Evolutionary conservation across 2,329 filamentous ascomycete species (phyloP).

Genomic region (Colletotrichum sp.): DNA sequence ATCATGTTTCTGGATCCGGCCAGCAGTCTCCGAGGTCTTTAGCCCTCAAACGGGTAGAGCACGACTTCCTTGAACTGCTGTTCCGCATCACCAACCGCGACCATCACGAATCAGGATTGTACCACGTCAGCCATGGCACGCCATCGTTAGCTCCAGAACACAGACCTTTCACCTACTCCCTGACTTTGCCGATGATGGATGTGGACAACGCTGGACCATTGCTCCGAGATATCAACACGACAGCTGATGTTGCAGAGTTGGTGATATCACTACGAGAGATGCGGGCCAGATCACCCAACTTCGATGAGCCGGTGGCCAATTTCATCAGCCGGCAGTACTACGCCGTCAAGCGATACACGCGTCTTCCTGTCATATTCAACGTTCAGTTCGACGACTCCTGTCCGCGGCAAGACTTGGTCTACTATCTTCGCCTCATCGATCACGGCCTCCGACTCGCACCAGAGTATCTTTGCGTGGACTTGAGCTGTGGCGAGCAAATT

Average conservation of each 20-base stretch:
- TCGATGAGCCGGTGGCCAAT: constrained; percentile 40
- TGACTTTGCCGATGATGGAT: constrained; percentile 65
- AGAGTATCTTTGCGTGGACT: constrained; percentile 67
- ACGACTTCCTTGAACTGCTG: constrained; percentile 70
- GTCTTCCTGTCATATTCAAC: neutral
- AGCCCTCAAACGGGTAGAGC: constrained; percentile 70
- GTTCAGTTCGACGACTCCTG: neutral
- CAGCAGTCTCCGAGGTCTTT: constrained; percentile 55
- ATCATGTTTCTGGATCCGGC: neutral
- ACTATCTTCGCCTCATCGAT: constrained; percentile 57
- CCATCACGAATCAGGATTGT: constrained; percentile 51
- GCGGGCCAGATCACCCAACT: constrained; percentile 27
- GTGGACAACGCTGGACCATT: constrained; percentile 59
- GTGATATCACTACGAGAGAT: constrained; percentile 37
- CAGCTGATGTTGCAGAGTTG: constrained; percentile 70
- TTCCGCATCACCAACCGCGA: constrained; percentile 63
- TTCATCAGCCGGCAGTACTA: constrained; percentile 63
- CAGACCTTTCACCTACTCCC: constrained; percentile 69
- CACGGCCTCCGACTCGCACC: constrained; percentile 67
- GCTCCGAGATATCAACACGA: constrained; percentile 68
- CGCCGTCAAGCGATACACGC: constrained; percentile 60
- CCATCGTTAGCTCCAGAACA: constrained; percentile 62
- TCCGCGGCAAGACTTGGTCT: neutral
- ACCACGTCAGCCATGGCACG: constrained; percentile 66
- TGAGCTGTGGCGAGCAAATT: constrained; percentile 57